Conservation (phyloP, 2,329 filamentous ascomycete genomes). For the Ceratocystis smalleyi region DNA sequence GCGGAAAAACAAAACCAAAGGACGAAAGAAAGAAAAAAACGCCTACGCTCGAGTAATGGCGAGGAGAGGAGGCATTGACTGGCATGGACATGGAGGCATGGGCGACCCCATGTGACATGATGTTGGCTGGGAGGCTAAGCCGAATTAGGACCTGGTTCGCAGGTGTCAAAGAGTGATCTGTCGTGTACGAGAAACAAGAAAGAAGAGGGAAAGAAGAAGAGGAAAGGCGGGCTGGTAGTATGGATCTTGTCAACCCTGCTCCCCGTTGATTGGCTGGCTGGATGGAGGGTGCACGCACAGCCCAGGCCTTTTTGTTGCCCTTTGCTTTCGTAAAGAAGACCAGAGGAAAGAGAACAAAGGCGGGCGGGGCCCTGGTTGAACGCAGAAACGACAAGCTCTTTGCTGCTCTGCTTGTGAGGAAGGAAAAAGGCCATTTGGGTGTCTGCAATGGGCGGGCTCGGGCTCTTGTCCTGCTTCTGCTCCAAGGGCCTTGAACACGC, state of each 20-base stretch:
- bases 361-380: neutral
- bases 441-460: too few relatives aligned
- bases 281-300: neutral
- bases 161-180: conserved; percentile 1
- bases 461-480: too few relatives aligned
- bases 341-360: neutral
- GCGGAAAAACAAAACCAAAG: neutral
- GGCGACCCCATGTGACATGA: neutral
- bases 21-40: neutral
- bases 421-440: neutral
- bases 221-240: conserved; percentile 1
- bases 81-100: too few relatives aligned
- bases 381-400: neutral
- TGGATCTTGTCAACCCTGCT: neutral
- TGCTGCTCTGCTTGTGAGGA: neutral
- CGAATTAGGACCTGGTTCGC: neutral
- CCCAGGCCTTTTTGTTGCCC: neutral
- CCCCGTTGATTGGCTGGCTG: neutral
- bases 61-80: too few relatives aligned
- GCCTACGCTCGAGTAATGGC: neutral
- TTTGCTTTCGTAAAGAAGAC: neutral
- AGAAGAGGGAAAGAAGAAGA: neutral
- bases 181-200: neutral
- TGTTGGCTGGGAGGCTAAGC: neutral
- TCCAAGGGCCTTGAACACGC: too few relatives aligned